Evolutionary conservation across 495 filamentous ascomycete genomes (phyloP).

Genomic region (Astrothelium macrocarpum): DNA sequence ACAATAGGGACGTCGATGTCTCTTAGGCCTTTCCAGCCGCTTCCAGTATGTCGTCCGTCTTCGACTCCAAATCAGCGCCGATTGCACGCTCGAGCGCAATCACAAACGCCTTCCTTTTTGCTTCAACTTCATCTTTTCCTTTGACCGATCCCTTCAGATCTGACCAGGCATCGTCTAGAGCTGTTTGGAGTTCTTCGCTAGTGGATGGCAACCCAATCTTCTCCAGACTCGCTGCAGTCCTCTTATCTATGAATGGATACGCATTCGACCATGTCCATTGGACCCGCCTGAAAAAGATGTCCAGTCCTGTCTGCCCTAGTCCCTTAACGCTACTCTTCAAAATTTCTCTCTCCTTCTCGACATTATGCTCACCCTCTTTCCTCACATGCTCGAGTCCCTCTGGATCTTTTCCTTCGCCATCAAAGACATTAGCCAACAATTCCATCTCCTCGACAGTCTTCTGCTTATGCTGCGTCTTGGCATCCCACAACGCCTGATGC

Average conservation of each 20-base stretch:
- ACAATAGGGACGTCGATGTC: background rate
- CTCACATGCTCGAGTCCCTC: slow-evolving; percentile 9
- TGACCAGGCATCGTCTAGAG: slow-evolving; percentile 25
- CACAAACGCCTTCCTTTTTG: slow-evolving; percentile 14
- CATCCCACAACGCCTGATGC: slow-evolving; percentile 27
- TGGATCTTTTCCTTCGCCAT: slow-evolving; percentile 15
- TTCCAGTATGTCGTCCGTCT: slow-evolving; percentile 12
- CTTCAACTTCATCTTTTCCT: slow-evolving; percentile 13
- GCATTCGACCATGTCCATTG: slow-evolving; percentile 25
- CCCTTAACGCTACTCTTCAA: slow-evolving; percentile 26
- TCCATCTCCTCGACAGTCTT: slow-evolving; percentile 19
- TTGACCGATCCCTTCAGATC: slow-evolving; percentile 11
- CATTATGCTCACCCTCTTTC: slow-evolving; percentile 11
- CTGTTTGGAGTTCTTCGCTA: slow-evolving; percentile 19
- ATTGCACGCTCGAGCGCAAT: slow-evolving; percentile 14
- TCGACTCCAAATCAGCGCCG: slow-evolving; percentile 16
- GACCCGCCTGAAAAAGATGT: slow-evolving; percentile 29
- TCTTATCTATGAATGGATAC: slow-evolving; percentile 30
- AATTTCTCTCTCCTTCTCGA: slow-evolving; percentile 11
- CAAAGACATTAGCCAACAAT: slow-evolving; percentile 14
- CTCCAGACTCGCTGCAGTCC: slow-evolving; percentile 19
- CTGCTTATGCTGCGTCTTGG: slow-evolving; percentile 23
- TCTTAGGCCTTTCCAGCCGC: slow-evolving; percentile 7
- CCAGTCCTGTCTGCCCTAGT: slow-evolving; percentile 27
- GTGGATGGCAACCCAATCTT: slow-evolving; percentile 25